These are phyloP conservation scores for Pisolithus thermaeus DNA, from an alignment of 1,284 basidiomycete genomes.

Conservation along the genomic window DNA sequence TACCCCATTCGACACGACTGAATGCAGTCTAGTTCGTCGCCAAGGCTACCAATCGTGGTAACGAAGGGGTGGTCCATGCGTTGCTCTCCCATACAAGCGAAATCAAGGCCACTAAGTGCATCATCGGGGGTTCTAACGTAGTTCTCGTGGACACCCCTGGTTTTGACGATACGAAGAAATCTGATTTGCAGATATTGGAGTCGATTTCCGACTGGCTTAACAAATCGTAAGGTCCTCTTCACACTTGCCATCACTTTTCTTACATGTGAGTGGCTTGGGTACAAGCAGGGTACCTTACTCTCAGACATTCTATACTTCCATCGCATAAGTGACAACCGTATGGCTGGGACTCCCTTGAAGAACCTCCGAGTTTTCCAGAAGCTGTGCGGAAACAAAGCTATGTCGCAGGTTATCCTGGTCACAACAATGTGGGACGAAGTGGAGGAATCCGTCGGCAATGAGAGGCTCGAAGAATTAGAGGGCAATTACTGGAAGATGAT, in stretches of 20 bases:
- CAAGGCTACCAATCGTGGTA: neutral
- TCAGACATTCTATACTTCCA: neutral
- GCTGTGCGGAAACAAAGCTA: neutral
- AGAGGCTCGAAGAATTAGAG: conserved; percentile 8
- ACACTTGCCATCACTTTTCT: neutral
- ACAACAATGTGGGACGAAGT: conserved; percentile 9
- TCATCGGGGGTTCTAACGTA: neutral
- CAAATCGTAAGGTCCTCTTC: neutral
- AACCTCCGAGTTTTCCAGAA: neutral
- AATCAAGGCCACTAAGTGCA: neutral
- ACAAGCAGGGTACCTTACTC: neutral
- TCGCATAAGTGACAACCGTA: neutral
- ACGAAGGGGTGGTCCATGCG: neutral
- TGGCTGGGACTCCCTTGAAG: neutral
- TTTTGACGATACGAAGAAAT: neutral
- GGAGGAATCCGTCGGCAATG: neutral
- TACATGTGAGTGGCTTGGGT: neutral
- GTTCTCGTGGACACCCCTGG: neutral
- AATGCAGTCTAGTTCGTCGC: neutral
- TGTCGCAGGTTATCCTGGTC: no score
- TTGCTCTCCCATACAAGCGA: neutral
- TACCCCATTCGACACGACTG: neutral
- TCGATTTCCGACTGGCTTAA: neutral
- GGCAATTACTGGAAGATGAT: conserved; percentile 9
- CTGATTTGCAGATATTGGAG: neutral